Base-by-base conservation (phyloP, 306 rosid genomes). In the Argentina anserina region DNA sequence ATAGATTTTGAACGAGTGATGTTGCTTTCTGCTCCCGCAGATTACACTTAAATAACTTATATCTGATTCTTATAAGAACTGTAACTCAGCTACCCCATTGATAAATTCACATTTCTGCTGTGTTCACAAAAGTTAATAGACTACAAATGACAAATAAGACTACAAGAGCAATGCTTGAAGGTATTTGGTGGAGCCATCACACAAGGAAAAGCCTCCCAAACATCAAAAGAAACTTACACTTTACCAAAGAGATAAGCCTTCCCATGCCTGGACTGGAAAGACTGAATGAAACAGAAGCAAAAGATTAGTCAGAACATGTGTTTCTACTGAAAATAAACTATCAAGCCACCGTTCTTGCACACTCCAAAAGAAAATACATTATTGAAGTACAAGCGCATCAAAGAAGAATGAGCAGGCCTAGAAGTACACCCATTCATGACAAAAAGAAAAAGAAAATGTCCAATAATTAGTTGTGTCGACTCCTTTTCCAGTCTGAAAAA, bases 221-320 rank as follows among this genome's bases (percentile, higher is more conserved):
- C n/a, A 78, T 73, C 69, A 69, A 82, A 87, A 81, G 76, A 79
- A 78, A 90, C 98, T 92, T 90, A 93, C 97, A 92, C 97, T 76
- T 92, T 90, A 71, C 53, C 87, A 90, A 92, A 92, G 92, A 90
- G 97, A 86, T 92, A 93, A 74, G 96, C 98, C 84, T 87, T 84
- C 84, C 96, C 98, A 67, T 90, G 91, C 88, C 77, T 88, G 89
- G 64, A 0, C 29, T 84, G 93, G 84, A 90, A 93, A 75, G 93
- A 76, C 98, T 93, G 90, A 76, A 88, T 71, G 81, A 67, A 76
- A 75, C 86, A 86, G 41, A 62, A 36, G 70, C 68, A 85, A 81
- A 71, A 78, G 39, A 61, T 62, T 25, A 59, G 84, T 89, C 78
- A 85, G 86, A 77, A 64, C 25, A 42, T 50, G 65, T 56, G 69